phyloP scores from a whole-genome alignment of 2,329 filamentous ascomycete genomes.

The Trichoderma aggressivum region DNA sequence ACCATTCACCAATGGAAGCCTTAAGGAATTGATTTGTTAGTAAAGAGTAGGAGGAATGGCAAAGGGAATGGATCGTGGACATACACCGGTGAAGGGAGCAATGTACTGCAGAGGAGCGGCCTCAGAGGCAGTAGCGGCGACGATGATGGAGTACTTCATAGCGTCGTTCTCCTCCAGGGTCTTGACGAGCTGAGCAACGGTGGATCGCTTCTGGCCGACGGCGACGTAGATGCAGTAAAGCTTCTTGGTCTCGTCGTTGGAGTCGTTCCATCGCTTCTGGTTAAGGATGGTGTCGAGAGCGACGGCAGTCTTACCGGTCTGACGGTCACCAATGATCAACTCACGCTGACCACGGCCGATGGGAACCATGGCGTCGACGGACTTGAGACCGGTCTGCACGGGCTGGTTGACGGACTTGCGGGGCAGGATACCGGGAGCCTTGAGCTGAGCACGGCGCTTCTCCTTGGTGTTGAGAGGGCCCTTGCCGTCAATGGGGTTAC shows the following conservation, averaged over 20 bases:
- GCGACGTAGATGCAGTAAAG: conserved; percentile 99
- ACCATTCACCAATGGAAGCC: conserved; percentile 51
- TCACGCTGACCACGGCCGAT: conserved; percentile 99
- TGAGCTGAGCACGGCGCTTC: conserved; percentile 95
- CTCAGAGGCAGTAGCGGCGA: conserved; percentile 96
- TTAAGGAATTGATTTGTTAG: conserved; percentile 39
- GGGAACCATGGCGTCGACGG: conserved; percentile 98
- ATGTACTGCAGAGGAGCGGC: conserved; percentile 93
- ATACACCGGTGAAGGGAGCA: conserved; percentile 77
- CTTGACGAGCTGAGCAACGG: conserved; percentile 98
- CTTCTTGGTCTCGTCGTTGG: conserved; percentile 90
- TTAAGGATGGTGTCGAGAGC: conserved; percentile 97
- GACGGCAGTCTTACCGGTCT: conserved; percentile 99
- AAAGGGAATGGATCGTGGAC: background rate
- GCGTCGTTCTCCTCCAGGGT: conserved; percentile 99
- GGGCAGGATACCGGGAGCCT: conserved; percentile 97
- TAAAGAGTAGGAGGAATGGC: background rate
- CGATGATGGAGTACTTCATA: conserved; percentile 95
- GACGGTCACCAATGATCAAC: conserved; percentile 99
- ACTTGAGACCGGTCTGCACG: conserved; percentile 99
- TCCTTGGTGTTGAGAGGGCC: conserved; percentile 89
- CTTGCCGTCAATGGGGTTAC: conserved; percentile 99
- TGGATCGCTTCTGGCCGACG: conserved; percentile 98
- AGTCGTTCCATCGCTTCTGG: conserved; percentile 97
- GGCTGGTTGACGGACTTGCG: conserved; percentile 97